These are phyloP conservation scores for Myriosclerotinia scirpicola DNA, from an alignment of 2,329 filamentous ascomycete genomes.

Conservation along the genomic window DNA sequence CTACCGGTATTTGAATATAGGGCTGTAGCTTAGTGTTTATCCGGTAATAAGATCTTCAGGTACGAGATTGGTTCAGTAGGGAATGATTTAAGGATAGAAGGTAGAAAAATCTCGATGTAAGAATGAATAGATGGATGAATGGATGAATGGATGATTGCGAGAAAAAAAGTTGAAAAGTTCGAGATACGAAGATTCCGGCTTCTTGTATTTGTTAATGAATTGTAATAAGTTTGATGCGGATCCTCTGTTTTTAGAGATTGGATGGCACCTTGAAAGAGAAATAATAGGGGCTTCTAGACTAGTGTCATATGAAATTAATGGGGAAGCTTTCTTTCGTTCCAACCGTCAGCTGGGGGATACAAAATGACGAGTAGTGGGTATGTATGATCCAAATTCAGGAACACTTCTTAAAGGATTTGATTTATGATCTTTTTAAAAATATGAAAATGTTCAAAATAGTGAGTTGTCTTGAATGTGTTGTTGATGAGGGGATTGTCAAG, in stretches of 20 bases:
- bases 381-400: slow-evolving; percentile 2
- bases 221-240: slow-evolving; percentile 13
- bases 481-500: not conserved
- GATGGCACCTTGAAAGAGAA: slow-evolving; percentile 6
- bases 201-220: slow-evolving; percentile 17
- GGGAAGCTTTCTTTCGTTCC: slow-evolving; percentile 7
- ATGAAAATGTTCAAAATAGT: slow-evolving; percentile 5
- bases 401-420: not conserved
- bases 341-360: slow-evolving; percentile 2
- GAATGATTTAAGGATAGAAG: not conserved
- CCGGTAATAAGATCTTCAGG: slow-evolving; percentile 9
- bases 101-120: not conserved
- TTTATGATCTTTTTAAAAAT: not conserved
- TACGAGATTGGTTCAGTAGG: slow-evolving; percentile 8
- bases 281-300: slow-evolving; percentile 19
- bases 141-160: not conserved
- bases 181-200: not conserved
- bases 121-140: not conserved
- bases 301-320: slow-evolving; percentile 18
- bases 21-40: slow-evolving; percentile 2
- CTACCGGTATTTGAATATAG: slow-evolving; percentile 11
- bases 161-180: not conserved
- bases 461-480: not conserved
- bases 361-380: slow-evolving; percentile 14
- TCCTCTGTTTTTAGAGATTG: slow-evolving; percentile 16